Conservation (phyloP, 768 basidiomycete genomes). For the Dioszegia hungarica region DNA sequence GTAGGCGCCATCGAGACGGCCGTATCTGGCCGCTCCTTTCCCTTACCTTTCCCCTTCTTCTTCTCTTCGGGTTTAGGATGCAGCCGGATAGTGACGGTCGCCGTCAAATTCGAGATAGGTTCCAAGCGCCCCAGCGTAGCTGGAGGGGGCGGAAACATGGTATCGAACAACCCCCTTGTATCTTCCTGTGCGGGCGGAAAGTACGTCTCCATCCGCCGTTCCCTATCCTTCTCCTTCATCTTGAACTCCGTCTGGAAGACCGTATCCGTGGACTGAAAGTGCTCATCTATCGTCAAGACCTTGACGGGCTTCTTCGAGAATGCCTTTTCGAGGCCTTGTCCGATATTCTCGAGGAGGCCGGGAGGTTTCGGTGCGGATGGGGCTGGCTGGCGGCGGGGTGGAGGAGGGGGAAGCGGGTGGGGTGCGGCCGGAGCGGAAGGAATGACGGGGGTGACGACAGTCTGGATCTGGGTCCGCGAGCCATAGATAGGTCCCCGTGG, state of each 20-base stretch:
- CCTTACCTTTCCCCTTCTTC: not conserved
- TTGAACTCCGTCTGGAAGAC: not conserved
- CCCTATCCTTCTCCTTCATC: not conserved
- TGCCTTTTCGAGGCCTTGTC: too few species aligned
- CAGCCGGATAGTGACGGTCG: not conserved
- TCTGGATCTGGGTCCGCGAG: too few species aligned
- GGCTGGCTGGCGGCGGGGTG: not conserved
- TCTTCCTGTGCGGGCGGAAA: not conserved
- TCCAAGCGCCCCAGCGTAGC: not conserved
- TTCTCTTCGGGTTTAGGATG: not conserved
- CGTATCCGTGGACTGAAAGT: not conserved
- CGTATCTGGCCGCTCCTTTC: not conserved
- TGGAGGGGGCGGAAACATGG: not conserved
- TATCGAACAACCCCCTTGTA: not conserved
- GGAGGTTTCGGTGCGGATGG: too few species aligned
- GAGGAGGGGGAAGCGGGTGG: not conserved
- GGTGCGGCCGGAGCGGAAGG: not conserved
- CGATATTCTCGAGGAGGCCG: too few species aligned
- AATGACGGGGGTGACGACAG: not conserved
- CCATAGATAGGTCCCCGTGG: too few species aligned
- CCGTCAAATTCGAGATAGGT: not conserved
- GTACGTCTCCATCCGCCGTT: not conserved
- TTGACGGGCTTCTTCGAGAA: too few species aligned
- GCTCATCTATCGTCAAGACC: not conserved
- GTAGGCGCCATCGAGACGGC: not conserved